Conservation (phyloP, 73 alveolate species). For the Urostyla sp. region DNA sequence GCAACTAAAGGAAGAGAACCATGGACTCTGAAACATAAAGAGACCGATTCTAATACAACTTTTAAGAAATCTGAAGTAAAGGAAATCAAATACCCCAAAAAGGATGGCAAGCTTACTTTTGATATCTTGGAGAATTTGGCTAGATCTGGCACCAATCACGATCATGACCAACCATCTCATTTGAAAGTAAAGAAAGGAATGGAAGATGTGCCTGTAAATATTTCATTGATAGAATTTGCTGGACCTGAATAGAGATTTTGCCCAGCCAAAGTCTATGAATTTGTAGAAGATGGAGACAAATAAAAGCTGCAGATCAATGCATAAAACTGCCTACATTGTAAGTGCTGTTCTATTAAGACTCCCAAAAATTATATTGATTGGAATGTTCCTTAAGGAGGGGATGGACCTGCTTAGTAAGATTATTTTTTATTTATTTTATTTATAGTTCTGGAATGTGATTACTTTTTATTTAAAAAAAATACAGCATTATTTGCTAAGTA, state of each 20-base stretch:
- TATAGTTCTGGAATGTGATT: constrained; percentile 55
- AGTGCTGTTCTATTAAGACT: constrained; percentile 93
- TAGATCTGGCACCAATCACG: constrained; percentile 95
- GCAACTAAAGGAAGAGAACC: constrained; percentile 87
- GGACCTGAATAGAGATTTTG: constrained; percentile 96
- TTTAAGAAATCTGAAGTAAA: constrained; percentile 61
- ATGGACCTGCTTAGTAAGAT: constrained; percentile 92
- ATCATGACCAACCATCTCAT: constrained; percentile 96
- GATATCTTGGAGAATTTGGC: constrained; percentile 88
- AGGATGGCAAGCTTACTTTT: constrained; percentile 92
- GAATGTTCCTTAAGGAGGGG: constrained; percentile 98
- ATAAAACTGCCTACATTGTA: constrained; percentile 97
- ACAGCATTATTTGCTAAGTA: not conserved
- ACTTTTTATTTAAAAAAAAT: no score
- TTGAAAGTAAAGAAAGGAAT: constrained; percentile 80
- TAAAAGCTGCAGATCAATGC: constrained; percentile 83
- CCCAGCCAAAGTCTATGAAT: constrained; percentile 98
- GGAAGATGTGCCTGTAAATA: constrained; percentile 63
- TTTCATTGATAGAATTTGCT: constrained; percentile 71
- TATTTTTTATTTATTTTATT: not conserved
- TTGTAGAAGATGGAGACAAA: constrained; percentile 63
- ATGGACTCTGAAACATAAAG: constrained; percentile 70
- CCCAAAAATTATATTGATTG: constrained; percentile 91
- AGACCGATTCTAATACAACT: constrained; percentile 69
- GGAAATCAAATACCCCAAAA: constrained; percentile 93